Evolutionary conservation across 768 basidiomycete genomes (phyloP), one percentile per base, ranked within the genome.

Genomic region (Tylopilus plumbeoviolaceoides): DNA sequence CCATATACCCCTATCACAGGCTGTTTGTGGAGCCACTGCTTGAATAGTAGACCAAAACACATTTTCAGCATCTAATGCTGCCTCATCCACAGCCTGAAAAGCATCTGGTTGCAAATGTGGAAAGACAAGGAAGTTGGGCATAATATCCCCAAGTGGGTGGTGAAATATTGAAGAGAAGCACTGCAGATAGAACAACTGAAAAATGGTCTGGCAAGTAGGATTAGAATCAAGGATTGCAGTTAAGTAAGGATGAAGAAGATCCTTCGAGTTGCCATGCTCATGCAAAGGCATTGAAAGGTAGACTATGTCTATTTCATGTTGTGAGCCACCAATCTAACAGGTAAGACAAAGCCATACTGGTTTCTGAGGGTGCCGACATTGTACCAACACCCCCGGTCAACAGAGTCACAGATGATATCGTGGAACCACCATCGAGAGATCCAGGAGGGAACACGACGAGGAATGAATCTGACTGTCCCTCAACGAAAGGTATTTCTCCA

Each of bases 371-470:
- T 20, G 87, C 77, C 5, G 87, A 84, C 72, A 91, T 73, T 14
- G 85, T 85, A 9, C 81, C 84, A 62, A 85, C 81, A 3, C 91
- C 92, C 1, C 83, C 80, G 20, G 88, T 72, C 31, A 94, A 68
- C 1, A 77, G 82, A 44, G 83, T 84, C 3, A 81, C 85, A 4
- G 83, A 72, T 2, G 72, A 72, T 5, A 68, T 67, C 3, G 75
- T 72, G 20, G 83, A 83, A 25, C 75, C 80, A 38, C 55, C 65
- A 2, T 65, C 48, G 8, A 89, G 61, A 0, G 82, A 79, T 1
- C 72, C 73, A 1, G 91, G 92, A 0, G 91, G 88, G 57, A 92
- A 91, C 5, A 92, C 76, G 6, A 93, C 64, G 14, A 92, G 65
- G 2, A 77, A 79, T 15, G 87, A 85, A 63, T 93, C 91, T 14